These are phyloP conservation scores for Amphichorda felina DNA, from an alignment of 2,329 filamentous ascomycete species.

Conservation along the genomic window DNA sequence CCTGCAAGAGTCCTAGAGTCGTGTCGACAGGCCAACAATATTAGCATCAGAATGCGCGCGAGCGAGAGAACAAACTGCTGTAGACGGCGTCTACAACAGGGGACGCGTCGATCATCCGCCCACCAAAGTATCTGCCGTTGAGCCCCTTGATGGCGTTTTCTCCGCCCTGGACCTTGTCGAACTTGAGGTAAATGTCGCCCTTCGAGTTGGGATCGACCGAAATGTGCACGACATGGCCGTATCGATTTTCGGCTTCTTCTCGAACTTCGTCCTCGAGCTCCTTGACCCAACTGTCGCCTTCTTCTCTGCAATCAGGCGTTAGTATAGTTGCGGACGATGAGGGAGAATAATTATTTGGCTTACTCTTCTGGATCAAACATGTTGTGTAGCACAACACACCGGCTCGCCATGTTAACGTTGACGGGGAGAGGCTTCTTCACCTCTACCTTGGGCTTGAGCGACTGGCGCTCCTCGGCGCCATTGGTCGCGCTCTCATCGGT, in stretches of 20 bases:
- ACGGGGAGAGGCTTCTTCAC: slow-evolving; percentile 62
- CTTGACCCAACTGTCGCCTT: slow-evolving; percentile 80
- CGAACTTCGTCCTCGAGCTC: slow-evolving; percentile 91
- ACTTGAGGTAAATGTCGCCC: slow-evolving; percentile 97
- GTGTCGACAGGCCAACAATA: slow-evolving; percentile 34
- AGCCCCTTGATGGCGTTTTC: slow-evolving; percentile 97
- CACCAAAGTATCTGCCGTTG: slow-evolving; percentile 93
- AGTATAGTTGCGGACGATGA: background rate
- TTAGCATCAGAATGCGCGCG: slow-evolving; percentile 66
- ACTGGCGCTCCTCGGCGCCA: slow-evolving; percentile 56
- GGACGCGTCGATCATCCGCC: slow-evolving; percentile 82
- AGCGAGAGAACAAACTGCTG: slow-evolving; percentile 87
- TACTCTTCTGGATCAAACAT: slow-evolving; percentile 92
- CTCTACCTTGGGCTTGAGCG: slow-evolving; percentile 69
- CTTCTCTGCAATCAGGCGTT: slow-evolving; percentile 46
- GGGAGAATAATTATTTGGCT: slow-evolving; percentile 18
- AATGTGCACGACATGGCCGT: slow-evolving; percentile 96
- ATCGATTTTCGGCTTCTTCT: slow-evolving; percentile 86
- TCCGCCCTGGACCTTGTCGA: slow-evolving; percentile 87
- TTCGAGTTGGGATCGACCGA: slow-evolving; percentile 84
- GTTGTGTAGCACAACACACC: slow-evolving; percentile 88
- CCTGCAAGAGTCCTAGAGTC: slow-evolving; percentile 35
- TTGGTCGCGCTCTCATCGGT: slow-evolving; percentile 68
- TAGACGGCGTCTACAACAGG: slow-evolving; percentile 98
- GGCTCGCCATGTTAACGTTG: slow-evolving; percentile 83